These are phyloP conservation scores for Neofusicoccum laricinum DNA, from an alignment of 2,329 filamentous ascomycete species.

Conservation along the genomic window DNA sequence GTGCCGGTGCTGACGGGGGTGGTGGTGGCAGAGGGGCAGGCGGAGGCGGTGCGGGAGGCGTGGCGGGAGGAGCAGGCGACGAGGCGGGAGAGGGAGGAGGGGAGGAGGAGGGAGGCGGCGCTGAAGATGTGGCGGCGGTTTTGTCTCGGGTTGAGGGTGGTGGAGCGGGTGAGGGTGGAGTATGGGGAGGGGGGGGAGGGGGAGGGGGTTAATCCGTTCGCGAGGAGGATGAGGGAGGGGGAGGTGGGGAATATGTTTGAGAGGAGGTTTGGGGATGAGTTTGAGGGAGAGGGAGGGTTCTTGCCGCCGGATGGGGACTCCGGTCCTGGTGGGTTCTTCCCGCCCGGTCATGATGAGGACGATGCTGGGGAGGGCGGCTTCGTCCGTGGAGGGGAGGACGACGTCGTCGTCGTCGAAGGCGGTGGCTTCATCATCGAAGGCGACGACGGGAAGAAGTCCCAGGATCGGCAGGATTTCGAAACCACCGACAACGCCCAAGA, in stretches of 20 bases:
- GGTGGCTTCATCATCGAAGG: conserved; percentile 33
- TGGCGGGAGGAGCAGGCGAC: conserved; percentile 70
- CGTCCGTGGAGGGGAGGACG: conserved; percentile 35
- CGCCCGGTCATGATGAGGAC: conserved; percentile 16
- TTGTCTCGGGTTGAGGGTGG: conserved; percentile 78
- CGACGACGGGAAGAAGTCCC: conserved; percentile 23
- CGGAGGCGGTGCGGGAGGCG: conserved; percentile 70
- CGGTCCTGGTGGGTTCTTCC: conserved; percentile 20
- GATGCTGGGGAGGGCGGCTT: conserved; percentile 26
- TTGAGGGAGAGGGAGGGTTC: conserved; percentile 39
- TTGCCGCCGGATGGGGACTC: conserved; percentile 27
- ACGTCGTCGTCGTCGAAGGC: conserved; percentile 26
- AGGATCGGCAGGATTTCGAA: background rate
- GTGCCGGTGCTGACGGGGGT: conserved; percentile 90
- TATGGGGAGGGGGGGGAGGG: conserved; percentile 58
- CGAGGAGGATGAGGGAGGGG: conserved; percentile 39
- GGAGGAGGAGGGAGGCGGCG: conserved; percentile 72
- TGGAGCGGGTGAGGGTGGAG: conserved; percentile 71
- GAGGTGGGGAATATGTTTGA: conserved; percentile 20
- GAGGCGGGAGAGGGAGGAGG: conserved; percentile 73
- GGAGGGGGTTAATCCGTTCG: conserved; percentile 56
- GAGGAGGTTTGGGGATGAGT: conserved; percentile 18
- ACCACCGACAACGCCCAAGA: conserved; percentile 19
- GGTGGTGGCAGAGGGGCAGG: conserved; percentile 79
- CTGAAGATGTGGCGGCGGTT: conserved; percentile 83